Base-by-base conservation (phyloP, 495 filamentous ascomycete genomes). In the Coniosporium apollinis region DNA sequence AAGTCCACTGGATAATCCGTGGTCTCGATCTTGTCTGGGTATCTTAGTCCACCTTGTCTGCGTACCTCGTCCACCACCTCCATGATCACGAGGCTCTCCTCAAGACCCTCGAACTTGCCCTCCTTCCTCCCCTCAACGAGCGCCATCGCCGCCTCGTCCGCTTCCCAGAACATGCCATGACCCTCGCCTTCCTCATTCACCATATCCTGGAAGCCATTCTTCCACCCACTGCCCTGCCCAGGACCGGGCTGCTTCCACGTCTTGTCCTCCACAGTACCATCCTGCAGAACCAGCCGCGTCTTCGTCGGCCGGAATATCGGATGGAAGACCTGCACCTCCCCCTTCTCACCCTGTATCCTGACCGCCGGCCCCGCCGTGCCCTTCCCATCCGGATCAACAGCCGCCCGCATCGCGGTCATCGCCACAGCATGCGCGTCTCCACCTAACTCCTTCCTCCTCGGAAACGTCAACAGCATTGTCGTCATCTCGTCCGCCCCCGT, bases 91-190 rank as follows among this genome's bases (percentile, higher is more conserved):
- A 94, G 66, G 52, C 82, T 92, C 65, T 96, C 87, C 45, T 76
- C 72, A 71, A 69, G 76, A 7, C 72, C 62, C 60, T 89, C 52
- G 7, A 56, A 60, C 37, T 76, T 70, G 55, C 84, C 85, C 63
- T 94, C 74, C 45, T 69, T 49, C 61, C 74, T 79, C 28, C 83
- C 82, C 62, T 94, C 83, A 31, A 79, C 67, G 41, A 94, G 49
- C 51, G 82, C 91, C 16, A 80, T 64, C 30, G 78, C 85, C 41
- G 71, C 79, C 62, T 87, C 85, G 63, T 94, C 87, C 13, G 87
- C 87, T 55, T 94, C 85, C 79, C 78, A 94, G 60, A 80, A 87
- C 82, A 91, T 92, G 16, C 84, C 86, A 44, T 80, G 73, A 13
- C 79, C 83, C 41, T 76, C 61, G 11, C 76, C 62, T 35, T 72